Percentiles rank a stretch among this genome's conserved stretches.
Evolutionary conservation across 1,139 yeast genomes (phyloP).

Genomic region (Pichia sp.): DNA sequence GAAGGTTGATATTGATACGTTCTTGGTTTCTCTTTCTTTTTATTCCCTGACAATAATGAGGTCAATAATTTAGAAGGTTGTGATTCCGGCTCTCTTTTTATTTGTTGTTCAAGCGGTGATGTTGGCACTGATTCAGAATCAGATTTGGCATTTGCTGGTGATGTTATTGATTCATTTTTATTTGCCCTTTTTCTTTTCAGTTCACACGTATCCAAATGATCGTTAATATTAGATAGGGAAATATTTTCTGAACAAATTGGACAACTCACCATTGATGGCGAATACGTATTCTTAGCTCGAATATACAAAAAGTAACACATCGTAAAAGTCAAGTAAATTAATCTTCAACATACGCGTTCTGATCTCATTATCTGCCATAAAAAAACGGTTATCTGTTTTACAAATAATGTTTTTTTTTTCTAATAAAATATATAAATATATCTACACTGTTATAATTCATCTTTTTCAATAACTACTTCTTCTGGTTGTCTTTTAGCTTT

Average conservation of each 20-base stretch:
- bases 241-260: conserved; percentile 29
- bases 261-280: conserved; percentile 25
- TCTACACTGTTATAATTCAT: conserved; percentile 17
- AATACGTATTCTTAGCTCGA: conserved; percentile 3
- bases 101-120: background rate
- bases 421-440: too few relatives aligned
- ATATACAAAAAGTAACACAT: too few relatives aligned
- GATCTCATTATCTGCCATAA: too few relatives aligned
- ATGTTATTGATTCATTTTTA: background rate
- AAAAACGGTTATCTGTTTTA: too few relatives aligned
- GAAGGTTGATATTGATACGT: conserved; percentile 20
- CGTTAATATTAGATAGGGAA: conserved; percentile 24
- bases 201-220: conserved; percentile 28
- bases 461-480: conserved; percentile 9
- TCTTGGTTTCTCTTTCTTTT: conserved; percentile 16
- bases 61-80: conserved; percentile 11
- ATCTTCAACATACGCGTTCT: too few relatives aligned
- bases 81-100: background rate
- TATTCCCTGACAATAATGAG: conserved; percentile 20
- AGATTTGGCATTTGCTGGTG: background rate
- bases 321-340: too few relatives aligned
- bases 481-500: conserved; percentile 8
- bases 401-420: too few relatives aligned
- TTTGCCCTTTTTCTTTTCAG: conserved; percentile 4
- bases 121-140: background rate